Conservation (phyloP, 164 flowering plant genomes). For the Vitis rotundifolia region DNA sequence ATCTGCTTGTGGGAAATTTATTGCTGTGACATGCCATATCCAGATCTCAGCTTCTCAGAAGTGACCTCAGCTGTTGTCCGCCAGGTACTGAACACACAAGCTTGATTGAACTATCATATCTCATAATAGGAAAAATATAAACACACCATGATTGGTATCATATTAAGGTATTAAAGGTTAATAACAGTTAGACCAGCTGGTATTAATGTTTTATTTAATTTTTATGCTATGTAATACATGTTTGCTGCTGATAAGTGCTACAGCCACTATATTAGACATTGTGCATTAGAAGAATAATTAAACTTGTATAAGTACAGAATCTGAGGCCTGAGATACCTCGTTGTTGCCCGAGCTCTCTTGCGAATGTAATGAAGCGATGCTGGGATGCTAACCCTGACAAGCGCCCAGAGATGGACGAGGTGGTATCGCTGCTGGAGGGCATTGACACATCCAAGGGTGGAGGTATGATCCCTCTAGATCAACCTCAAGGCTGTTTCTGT, state of each 20-base stretch:
- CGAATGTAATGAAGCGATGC: slow-evolving; percentile 57
- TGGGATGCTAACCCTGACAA: slow-evolving; percentile 62
- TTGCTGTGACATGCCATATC: slow-evolving; percentile 72
- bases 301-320: slow-evolving; percentile 34
- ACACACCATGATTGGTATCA: too few species aligned
- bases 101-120: background rate
- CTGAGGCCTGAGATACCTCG: slow-evolving; percentile 64
- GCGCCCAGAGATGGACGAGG: slow-evolving; percentile 64
- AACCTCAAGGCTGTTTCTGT: slow-evolving; percentile 47
- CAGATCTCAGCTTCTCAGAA: slow-evolving; percentile 66
- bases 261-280: too few species aligned
- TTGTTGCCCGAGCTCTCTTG: slow-evolving; percentile 54
- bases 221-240: too few species aligned
- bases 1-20: slow-evolving; percentile 71
- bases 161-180: background rate
- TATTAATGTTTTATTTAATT: too few species aligned
- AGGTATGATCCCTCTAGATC: slow-evolving; percentile 57
- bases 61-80: slow-evolving; percentile 62
- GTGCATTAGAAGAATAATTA: background rate
- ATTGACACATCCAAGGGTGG: slow-evolving; percentile 59
- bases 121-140: too few species aligned
- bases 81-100: slow-evolving; percentile 30
- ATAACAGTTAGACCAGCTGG: background rate
- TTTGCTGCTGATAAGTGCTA: too few species aligned
- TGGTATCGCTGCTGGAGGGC: slow-evolving; percentile 53